Evolutionary conservation across 345 rosid genomes (phyloP).

Genomic region (Bruguiera gymnorhiza): DNA sequence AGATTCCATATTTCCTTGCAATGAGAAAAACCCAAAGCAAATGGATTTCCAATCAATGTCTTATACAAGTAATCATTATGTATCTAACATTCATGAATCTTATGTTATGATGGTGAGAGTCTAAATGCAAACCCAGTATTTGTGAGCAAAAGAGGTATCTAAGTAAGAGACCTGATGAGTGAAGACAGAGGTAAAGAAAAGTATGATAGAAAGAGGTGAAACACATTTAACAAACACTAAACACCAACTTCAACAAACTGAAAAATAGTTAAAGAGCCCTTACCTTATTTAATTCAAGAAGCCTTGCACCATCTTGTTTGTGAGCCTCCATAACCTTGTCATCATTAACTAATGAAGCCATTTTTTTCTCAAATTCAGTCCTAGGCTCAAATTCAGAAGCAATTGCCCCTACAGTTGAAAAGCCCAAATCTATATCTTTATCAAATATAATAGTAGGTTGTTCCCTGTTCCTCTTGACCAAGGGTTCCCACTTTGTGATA

Average conservation of each 20-base stretch:
- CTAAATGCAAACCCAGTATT: too few species aligned
- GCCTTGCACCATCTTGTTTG: slow-evolving; percentile 71
- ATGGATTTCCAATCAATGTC: too few species aligned
- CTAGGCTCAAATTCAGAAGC: slow-evolving; percentile 90
- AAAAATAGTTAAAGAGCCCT: slow-evolving; percentile 4
- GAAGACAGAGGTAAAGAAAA: neutral
- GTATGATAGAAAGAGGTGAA: neutral
- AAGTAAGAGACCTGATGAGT: neutral
- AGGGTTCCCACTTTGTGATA: slow-evolving; percentile 69
- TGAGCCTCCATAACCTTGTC: slow-evolving; percentile 69
- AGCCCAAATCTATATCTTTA: slow-evolving; percentile 62
- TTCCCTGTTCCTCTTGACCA: slow-evolving; percentile 81
- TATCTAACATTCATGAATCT: too few species aligned
- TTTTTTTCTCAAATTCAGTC: slow-evolving; percentile 89
- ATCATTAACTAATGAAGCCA: slow-evolving; percentile 66
- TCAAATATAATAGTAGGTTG: slow-evolving; percentile 74
- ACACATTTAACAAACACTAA: neutral
- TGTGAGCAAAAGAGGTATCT: too few species aligned
- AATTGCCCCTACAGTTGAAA: slow-evolving; percentile 89
- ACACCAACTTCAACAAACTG: neutral
- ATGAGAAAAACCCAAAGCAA: too few species aligned
- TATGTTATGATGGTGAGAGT: too few species aligned
- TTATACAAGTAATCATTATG: too few species aligned
- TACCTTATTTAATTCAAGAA: slow-evolving; percentile 87
- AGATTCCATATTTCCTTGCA: too few species aligned